Percentiles rank a stretch among this genome's conserved stretches.
These are phyloP conservation scores for Pythium utonaiense DNA, from an alignment of 352 stramenopile species.

Conservation along the genomic window DNA sequence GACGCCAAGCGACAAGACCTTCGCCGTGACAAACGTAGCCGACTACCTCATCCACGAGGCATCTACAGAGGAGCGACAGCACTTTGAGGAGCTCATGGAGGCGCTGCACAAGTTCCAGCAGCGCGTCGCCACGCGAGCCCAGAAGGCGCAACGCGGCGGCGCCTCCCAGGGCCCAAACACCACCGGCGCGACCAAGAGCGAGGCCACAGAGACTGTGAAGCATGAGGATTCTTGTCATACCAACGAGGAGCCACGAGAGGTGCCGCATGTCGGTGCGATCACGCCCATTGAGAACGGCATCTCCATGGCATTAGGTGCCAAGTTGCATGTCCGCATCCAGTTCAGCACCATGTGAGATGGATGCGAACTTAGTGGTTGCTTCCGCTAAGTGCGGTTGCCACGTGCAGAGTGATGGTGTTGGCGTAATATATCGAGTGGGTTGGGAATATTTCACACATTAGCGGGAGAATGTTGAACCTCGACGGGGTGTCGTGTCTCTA, in stretches of 20 bases:
- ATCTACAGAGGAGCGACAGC: slow-evolving; percentile 31
- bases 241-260: not conserved
- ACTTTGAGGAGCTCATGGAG: slow-evolving; percentile 63
- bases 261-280: not conserved
- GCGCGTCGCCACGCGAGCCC: not conserved
- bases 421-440: not conserved
- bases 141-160: not conserved
- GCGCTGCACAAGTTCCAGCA: slow-evolving; percentile 41
- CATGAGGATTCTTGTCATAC: not conserved
- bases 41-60: slow-evolving; percentile 55
- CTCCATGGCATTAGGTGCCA: slow-evolving; percentile 29
- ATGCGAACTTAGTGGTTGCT: slow-evolving; percentile 6
- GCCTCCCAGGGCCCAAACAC: not conserved
- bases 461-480: slow-evolving; percentile 1
- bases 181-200: not conserved
- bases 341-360: slow-evolving; percentile 19
- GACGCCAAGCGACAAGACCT: too few species aligned
- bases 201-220: not conserved
- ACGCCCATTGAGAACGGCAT: slow-evolving; percentile 38
- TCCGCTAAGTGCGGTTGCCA: too few species aligned
- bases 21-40: slow-evolving; percentile 23
- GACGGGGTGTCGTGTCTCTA: slow-evolving; percentile 17
- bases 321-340: slow-evolving; percentile 46
- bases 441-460: slow-evolving; percentile 9
- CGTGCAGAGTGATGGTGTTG: not conserved